Evolutionary conservation across 352 stramenopile genomes (phyloP).

Genomic region (Phytophthora podocarpi): DNA sequence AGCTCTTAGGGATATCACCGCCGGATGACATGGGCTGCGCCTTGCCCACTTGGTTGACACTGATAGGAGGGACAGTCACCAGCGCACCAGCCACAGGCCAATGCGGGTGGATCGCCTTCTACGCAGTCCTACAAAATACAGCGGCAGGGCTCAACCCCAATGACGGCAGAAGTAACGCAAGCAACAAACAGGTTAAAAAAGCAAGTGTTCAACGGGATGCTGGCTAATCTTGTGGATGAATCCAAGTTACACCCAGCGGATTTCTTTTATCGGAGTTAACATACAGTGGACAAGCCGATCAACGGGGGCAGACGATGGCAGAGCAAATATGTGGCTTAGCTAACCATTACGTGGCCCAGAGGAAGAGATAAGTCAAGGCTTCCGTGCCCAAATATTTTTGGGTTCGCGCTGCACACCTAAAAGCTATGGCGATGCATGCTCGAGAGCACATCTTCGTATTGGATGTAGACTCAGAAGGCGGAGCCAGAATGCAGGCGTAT

Average conservation of each 20-base stretch:
- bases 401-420: neutral
- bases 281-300: neutral
- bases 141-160: neutral
- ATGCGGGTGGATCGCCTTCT: constrained; percentile 1
- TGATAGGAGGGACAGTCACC: neutral
- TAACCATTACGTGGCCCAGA: neutral
- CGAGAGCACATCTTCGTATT: neutral
- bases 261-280: too few relatives aligned
- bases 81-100: neutral
- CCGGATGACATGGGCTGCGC: too few relatives aligned
- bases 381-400: neutral
- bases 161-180: neutral
- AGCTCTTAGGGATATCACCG: too few relatives aligned
- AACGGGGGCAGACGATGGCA: neutral
- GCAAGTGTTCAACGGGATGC: neutral
- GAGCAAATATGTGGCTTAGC: neutral
- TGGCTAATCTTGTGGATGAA: neutral
- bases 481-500: neutral
- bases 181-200: neutral
- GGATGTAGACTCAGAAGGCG: neutral
- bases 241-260: neutral
- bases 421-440: neutral
- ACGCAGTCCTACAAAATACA: neutral
- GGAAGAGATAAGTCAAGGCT: neutral
- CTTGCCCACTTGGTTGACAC: neutral